Base-by-base conservation (phyloP, 1,139 yeast genomes). In the Yamadazyma trypodendri region DNA sequence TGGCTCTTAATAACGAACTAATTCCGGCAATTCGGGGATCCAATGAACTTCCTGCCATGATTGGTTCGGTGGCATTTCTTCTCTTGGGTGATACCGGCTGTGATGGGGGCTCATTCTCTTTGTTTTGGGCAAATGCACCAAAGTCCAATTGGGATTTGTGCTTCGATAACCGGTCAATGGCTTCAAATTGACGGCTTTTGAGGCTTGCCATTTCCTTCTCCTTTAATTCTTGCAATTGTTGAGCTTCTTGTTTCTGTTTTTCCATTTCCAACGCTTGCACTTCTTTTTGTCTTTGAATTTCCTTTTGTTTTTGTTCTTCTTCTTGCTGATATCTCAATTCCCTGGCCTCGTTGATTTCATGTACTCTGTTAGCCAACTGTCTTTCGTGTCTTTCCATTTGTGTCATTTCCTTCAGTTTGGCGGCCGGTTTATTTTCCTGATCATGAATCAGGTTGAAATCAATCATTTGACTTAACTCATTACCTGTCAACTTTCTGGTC, bases 1-100 rank as follows among this genome's bases (percentile, higher is more conserved):
- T 62, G 5, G 75, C 74, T 35, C 75, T 47, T 24, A 66, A 51
- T 34, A 68, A 50, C 2, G 74, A 60, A 28, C 54, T 58, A 21
- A 48, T 41, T 35, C 50, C 49, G 15, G 48, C 48, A 15, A 50
- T 40, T 39, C 63, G 58, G 12, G 77, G 77, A 46, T 71, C 77
- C 35, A 71, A 58, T 4, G 72, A 64, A 1, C 63, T 50, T 9
- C 37, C 38, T 9, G 31, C 21, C 17, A 18, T 12, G 16, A 45
- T 21, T 15, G 60, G 60, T 16, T 51, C 60, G 13, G 63, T 55
- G 4, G 50, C 52, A 39, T 51, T 47, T 34, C 64, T 50, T 28
- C 39, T 39, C 25, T 31, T 34, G 16, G 44, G 41, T 11, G 40
- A 33, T 11, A 18, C 24, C 2, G 37, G 12, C 8, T n/a, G 16